These are phyloP conservation scores for Passiflora organensis DNA, from an alignment of 345 rosid genomes.

Conservation along the genomic window DNA sequence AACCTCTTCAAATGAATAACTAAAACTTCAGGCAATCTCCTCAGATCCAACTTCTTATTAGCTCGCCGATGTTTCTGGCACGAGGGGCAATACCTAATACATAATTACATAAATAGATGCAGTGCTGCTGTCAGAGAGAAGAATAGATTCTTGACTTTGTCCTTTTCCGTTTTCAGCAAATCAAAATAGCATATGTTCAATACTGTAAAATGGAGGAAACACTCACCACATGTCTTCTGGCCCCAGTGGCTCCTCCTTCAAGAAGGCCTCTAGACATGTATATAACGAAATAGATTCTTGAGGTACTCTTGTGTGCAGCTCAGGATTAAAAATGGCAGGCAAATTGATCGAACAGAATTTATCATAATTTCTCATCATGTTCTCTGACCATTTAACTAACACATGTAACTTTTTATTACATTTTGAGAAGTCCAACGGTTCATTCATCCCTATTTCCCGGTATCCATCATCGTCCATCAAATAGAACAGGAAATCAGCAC, in stretches of 20 bases:
- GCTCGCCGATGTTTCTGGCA: conserved; percentile 24
- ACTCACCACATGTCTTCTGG: conserved; percentile 32
- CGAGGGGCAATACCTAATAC: conserved; percentile 25
- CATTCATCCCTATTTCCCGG: conserved; percentile 16
- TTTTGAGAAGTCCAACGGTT: conserved; percentile 2
- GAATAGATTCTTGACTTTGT: conserved; percentile 1
- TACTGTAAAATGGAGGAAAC: background rate
- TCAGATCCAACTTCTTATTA: conserved; percentile 24
- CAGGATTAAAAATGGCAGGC: conserved; percentile 18
- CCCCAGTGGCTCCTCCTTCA: conserved; percentile 27
- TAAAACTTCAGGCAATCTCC: conserved; percentile 30
- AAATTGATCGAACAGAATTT: conserved; percentile 14
- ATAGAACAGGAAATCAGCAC: conserved; percentile 37
- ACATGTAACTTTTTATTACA: background rate
- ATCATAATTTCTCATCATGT: conserved; percentile 20
- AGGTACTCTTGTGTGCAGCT: conserved; percentile 10
- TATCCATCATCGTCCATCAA: background rate
- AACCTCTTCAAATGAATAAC: conserved; percentile 29
- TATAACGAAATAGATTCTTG: conserved; percentile 23
- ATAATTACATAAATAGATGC: conserved; percentile 6
- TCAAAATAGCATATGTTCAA: background rate
- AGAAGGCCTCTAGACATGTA: conserved; percentile 25
- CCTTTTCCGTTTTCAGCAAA: background rate
- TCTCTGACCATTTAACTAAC: conserved; percentile 13
- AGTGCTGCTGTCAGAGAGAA: background rate